phyloP scores from a whole-genome alignment of 331 rosid genomes.

The Malus hybrid region DNA sequence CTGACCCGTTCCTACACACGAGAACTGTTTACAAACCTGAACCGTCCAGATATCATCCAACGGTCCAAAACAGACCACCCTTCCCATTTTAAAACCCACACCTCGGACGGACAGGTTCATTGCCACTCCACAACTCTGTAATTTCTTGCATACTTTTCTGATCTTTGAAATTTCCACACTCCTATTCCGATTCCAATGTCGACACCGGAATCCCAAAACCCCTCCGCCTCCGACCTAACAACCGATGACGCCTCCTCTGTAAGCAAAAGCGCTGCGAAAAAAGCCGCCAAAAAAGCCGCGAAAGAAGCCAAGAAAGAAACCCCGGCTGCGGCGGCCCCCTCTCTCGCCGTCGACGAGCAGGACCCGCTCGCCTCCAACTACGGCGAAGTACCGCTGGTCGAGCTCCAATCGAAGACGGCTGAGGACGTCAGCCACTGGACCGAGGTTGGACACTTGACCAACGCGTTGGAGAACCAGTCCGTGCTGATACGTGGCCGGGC shows the following conservation, averaged over 20 bases:
- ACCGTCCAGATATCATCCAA: too few relatives aligned
- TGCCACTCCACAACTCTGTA: too few relatives aligned
- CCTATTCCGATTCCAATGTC: conserved; percentile 24
- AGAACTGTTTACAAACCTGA: too few relatives aligned
- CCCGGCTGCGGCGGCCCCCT: conserved; percentile 23
- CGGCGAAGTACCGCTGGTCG: conserved; percentile 56
- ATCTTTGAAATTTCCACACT: neutral
- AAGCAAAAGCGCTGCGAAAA: conserved; percentile 74
- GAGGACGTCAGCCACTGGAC: conserved; percentile 44
- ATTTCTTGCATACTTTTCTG: too few relatives aligned
- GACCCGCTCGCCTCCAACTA: conserved; percentile 67
- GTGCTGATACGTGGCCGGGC: conserved; percentile 67
- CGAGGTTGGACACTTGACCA: conserved; percentile 30
- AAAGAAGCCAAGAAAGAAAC: conserved; percentile 53
- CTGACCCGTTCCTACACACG: too few relatives aligned
- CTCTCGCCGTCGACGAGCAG: conserved; percentile 42
- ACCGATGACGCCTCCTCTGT: conserved; percentile 14
- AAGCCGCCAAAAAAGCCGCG: conserved; percentile 71
- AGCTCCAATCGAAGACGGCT: conserved; percentile 53
- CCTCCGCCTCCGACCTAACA: neutral
- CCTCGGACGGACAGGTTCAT: too few relatives aligned
- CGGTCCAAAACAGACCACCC: too few relatives aligned
- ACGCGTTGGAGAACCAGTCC: conserved; percentile 20
- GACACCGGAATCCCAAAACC: conserved; percentile 28
- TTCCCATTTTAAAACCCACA: too few relatives aligned